Conservation (phyloP, 2,329 filamentous ascomycete species). For the Chalaropsis thielavioides region DNA sequence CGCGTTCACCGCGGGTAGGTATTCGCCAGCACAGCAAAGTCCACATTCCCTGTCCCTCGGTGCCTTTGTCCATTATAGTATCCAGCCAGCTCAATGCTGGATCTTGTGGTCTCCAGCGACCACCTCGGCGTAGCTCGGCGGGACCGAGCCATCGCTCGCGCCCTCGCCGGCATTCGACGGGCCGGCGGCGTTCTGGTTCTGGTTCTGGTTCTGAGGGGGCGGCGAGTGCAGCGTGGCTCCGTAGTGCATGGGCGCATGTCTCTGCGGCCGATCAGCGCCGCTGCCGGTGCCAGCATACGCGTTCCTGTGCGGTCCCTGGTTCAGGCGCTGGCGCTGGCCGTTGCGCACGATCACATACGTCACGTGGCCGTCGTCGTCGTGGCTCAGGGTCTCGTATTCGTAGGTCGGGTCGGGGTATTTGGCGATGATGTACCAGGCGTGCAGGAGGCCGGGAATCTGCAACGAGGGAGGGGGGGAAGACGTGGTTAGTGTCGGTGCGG, state of each 20-base stretch:
- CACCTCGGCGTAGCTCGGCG: conserved; percentile 81
- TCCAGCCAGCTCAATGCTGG: conserved; percentile 34
- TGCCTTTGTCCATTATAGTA: background rate
- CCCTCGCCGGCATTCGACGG: conserved; percentile 31
- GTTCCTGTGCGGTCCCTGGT: no score
- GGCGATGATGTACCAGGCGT: conserved; percentile 96
- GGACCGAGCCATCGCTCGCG: conserved; percentile 35
- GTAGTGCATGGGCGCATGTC: conserved; percentile 31
- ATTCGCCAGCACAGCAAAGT: background rate
- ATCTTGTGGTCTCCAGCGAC: conserved; percentile 85
- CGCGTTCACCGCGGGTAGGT: background rate
- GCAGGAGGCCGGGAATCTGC: conserved; percentile 72
- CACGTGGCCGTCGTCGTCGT: conserved; percentile 45
- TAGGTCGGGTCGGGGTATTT: conserved; percentile 64
- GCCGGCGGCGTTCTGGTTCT: conserved; percentile 24
- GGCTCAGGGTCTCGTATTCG: conserved; percentile 52
- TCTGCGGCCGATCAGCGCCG: no score
- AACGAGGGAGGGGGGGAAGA: background rate
- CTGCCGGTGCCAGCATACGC: background rate
- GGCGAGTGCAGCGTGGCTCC: conserved; percentile 27
- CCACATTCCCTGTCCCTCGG: background rate
- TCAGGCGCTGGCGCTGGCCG: conserved; percentile 30
- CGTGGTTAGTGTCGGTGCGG: background rate
- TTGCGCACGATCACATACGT: conserved; percentile 59
- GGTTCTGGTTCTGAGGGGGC: conserved; percentile 21